These are phyloP conservation scores for Fraxinus velutina DNA, from an alignment of 305 asterid genomes.

Conservation along the genomic window DNA sequence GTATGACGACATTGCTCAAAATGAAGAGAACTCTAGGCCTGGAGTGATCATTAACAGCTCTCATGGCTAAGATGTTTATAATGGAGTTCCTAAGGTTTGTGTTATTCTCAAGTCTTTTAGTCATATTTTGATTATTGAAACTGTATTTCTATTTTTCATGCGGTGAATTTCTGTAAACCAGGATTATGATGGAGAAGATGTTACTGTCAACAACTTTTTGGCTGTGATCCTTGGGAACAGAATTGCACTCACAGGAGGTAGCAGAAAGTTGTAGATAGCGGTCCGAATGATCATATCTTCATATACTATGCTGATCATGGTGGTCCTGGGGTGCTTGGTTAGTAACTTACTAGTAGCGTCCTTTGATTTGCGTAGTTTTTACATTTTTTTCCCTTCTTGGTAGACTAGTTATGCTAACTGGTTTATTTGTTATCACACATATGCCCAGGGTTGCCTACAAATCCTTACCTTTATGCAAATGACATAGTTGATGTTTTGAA, in stretches of 20 bases:
- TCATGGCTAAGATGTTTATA: conserved; percentile 70
- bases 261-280: conserved; percentile 82
- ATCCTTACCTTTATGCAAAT: conserved; percentile 70
- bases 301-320: conserved; percentile 85
- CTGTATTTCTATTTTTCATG: conserved; percentile 22
- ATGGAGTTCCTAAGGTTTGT: conserved; percentile 88
- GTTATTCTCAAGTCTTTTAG: conserved; percentile 4
- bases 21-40: conserved; percentile 68
- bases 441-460: conserved; percentile 70
- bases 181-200: conserved; percentile 80
- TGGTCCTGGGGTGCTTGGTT: conserved; percentile 94
- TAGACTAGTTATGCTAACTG: background rate
- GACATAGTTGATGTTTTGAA: conserved; percentile 57
- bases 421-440: conserved; percentile 17
- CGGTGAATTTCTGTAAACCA: conserved; percentile 29
- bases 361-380: background rate
- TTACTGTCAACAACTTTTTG: conserved; percentile 60
- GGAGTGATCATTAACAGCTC: conserved; percentile 87
- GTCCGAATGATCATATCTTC: conserved; percentile 84
- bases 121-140: conserved; percentile 10
- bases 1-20: conserved; percentile 79
- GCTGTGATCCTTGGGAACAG: conserved; percentile 80
- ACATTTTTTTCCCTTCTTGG: background rate
- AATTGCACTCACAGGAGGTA: conserved; percentile 73
- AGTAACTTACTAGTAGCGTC: conserved; percentile 23